Evolutionary conservation across 306 rosid species (phyloP), one percentile per base, ranked within the genome.

Genomic region (Quercus alba): DNA sequence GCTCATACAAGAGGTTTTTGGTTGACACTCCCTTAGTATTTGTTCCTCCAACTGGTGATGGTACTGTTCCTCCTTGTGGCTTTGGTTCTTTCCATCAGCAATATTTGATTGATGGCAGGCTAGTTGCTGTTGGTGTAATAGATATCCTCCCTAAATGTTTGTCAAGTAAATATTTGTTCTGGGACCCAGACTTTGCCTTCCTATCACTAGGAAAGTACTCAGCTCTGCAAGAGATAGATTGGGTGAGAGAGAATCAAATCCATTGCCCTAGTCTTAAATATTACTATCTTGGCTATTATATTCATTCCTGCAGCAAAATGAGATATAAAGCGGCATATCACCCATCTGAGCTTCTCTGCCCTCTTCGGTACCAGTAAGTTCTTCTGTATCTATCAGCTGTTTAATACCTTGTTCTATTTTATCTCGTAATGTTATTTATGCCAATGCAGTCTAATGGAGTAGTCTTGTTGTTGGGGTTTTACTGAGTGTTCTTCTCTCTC

Each of bases 21-120:
- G 98, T 96, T n/a, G 96, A 96, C 80, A 79, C 90, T 74, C 98
- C 99, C 55, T 85, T 93, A 76, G 78, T 85, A 58, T 82, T 75
- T 83, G 93, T 89, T 87, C 84, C 93, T 58, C 78, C 94, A 51
- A 83, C 88, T 33, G 88, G 87, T 74, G 97, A 91, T 88, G 89
- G 90, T 63, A 86, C 87, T 23, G 90, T 84, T 77, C 99, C 99
- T 70, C 91, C 90, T 8, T 91, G 91, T 77, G 99, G 98, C 74
- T 96, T 96, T 88, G 99, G 98, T 71, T 96, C 99, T 86, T 96
- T 96, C 88, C 99, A 93, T 84, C 97, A 96, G 78, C 99, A 91
- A 75, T 96, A 96, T 88, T 81, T 91, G 57, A 68, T 93, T 81
- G 97, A 96, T 46, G 98, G 90, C 41, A 82, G 80, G 79, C 90